Base-by-base conservation (phyloP, 306 rosid genomes). In the Prunus mongolica region DNA sequence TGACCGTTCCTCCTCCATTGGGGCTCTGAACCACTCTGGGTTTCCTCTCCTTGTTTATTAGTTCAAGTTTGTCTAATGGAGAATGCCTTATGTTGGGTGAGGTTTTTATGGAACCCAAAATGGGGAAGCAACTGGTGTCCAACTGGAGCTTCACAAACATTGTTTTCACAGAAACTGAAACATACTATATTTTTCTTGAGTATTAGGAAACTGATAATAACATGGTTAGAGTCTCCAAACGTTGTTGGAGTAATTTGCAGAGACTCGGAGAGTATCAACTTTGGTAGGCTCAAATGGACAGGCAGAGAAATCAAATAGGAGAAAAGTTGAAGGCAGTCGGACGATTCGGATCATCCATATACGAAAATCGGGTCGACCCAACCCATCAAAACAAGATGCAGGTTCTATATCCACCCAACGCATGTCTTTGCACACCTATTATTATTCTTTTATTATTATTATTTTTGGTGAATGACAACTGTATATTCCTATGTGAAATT, bases 141-240 rank as follows among this genome's bases (percentile, higher is more conserved):
- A 90, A 62, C 75, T 88, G 94, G 22, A 93, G 78, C 84, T 84
- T 89, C 76, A 76, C 65, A 4, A 87, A 72, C 97, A 90, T 91
- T 57, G 54, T 76, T 46, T 12, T 55, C 52, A 55, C n/a, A 45
- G 28, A 50, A 67, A 69, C 2, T 32, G 67, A 12, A 47, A 44
- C 8, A 5, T 46, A 2, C 2, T 25, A 30, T 0, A 18, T 19
- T 55, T 22, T 78, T 7, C 47, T 47, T 7, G 56, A 24, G 19
- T 19, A 18, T 72, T 51, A 79, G 46, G 56, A 41, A 2, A 34
- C 3, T 44, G 72, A 58, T 2, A 49, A 12, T 15, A 22, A 22
- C 57, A 51, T 41, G 20, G 76, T 56, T 9, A 32, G 13, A 58
- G 20, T 52, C 49, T 65, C 27, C 20, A 13, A 34, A 65, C 25